Evolutionary conservation across 2,329 filamentous ascomycete species (phyloP), one percentile per base, ranked within the genome.

Genomic region (Nigrospora oryzae): DNA sequence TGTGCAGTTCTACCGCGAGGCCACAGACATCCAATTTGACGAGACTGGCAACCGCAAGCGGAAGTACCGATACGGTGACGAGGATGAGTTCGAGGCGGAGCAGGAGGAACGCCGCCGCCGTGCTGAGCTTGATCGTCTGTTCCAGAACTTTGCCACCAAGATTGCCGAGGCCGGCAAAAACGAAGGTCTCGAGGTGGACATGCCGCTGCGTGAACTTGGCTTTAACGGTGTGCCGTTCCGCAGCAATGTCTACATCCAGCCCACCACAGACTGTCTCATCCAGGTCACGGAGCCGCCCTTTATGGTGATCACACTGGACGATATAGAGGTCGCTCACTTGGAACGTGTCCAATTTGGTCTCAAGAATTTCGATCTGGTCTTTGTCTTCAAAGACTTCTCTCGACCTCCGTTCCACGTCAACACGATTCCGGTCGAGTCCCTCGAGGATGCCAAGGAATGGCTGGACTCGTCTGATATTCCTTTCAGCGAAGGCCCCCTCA

Each of bases 291-390:
- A 98, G 63, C 91, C 91, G 23, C 94, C 93, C 0, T 98, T 98
- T 69, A 85, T 95, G 71, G 93, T 96, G 42, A 76, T 98, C 53
- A 96, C 93, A 0, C 79, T 98, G 32, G 89, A 91, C 42, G 93
- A 98, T 59, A 93, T 98, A 52, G 93, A 98, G 65, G 79, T 97
- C 54, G 93, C 93, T 14, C 93, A 98, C 68, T 72, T 98, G 47
- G 93, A 98, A 66, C 87, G 91, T 70, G 93, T 98, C 15, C 75
- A 91, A 68, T 98, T 98, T 59, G 94, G 93, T 32, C 76, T 98
- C 49, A 96, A 97, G 75, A 98, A 98, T 67, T 98, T 98, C 64
- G 93, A 98, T 67, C 82, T 98, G 65, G 93, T 98, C 16, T 90
- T 97, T 59, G 87, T 98, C 34, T 97, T 95, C 75, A 97, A 97